phyloP scores from a whole-genome alignment of 2,329 filamentous ascomycete species.

The Aspergillus jensenii region DNA sequence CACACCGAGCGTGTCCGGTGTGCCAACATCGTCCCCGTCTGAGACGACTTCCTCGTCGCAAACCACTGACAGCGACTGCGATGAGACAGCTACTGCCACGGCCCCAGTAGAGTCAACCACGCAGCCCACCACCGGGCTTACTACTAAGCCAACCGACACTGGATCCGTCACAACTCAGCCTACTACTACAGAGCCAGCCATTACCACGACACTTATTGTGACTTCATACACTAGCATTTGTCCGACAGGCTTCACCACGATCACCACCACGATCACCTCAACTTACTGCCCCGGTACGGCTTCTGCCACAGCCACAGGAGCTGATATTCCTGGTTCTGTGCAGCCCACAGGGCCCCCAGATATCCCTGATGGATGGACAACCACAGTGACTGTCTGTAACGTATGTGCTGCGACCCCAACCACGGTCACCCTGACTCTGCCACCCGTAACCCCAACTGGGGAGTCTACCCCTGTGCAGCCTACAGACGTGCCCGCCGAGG shows the following conservation, averaged over 20 bases:
- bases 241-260: slow-evolving; percentile 43
- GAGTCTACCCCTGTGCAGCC: background rate
- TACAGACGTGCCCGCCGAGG: slow-evolving; percentile 1
- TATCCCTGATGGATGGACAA: slow-evolving; percentile 40
- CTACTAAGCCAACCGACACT: background rate
- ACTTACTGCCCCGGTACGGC: slow-evolving; percentile 36
- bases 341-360: slow-evolving; percentile 15
- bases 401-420: slow-evolving; percentile 39
- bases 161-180: background rate
- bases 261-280: slow-evolving; percentile 40
- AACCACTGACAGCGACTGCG: background rate
- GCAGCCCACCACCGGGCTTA: background rate
- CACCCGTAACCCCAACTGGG: slow-evolving; percentile 16
- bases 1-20: background rate
- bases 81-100: background rate
- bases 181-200: slow-evolving; percentile 23
- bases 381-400: slow-evolving; percentile 41
- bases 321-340: slow-evolving; percentile 18
- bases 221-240: slow-evolving; percentile 45
- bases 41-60: background rate
- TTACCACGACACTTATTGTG: slow-evolving; percentile 37
- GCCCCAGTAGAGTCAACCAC: background rate
- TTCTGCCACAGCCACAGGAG: slow-evolving; percentile 29
- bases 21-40: background rate
- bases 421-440: slow-evolving; percentile 38